Percentiles rank a stretch among this genome's conserved stretches.
Conservation (phyloP, 495 filamentous ascomycete genomes). For the Neurospora sp. region DNA sequence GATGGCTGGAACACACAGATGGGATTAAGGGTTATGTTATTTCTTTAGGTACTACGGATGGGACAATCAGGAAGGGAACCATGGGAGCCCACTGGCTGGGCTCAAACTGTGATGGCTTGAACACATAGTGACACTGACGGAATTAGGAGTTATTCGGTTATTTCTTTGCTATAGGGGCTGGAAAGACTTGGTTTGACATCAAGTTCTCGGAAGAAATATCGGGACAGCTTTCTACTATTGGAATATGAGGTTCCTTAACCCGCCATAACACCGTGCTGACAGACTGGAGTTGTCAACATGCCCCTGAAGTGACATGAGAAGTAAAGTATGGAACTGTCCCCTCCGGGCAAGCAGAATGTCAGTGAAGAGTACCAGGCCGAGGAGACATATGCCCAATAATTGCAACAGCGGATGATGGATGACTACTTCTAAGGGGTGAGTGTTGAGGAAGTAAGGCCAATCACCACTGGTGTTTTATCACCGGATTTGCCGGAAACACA, state of each 20-base stretch:
- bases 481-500: background rate
- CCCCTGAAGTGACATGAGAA: background rate
- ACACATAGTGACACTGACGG: too few species aligned
- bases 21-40: too few species aligned
- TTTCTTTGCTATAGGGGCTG: background rate
- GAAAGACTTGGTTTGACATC: background rate
- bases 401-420: background rate
- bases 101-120: background rate
- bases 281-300: background rate
- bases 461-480: background rate
- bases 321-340: background rate
- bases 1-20: background rate
- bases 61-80: background rate
- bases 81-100: background rate
- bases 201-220: background rate
- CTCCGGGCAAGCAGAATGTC: background rate
- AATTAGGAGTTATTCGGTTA: background rate
- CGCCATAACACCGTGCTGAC: background rate
- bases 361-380: background rate
- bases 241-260: background rate
- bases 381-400: background rate
- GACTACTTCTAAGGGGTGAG: background rate
- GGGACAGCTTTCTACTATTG: background rate
- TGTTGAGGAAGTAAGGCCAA: background rate
- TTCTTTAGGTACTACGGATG: too few species aligned